Evolutionary conservation across 257 asterid species (phyloP), one percentile per base, ranked within the genome.

Genomic region (Solanum stenotomum): DNA sequence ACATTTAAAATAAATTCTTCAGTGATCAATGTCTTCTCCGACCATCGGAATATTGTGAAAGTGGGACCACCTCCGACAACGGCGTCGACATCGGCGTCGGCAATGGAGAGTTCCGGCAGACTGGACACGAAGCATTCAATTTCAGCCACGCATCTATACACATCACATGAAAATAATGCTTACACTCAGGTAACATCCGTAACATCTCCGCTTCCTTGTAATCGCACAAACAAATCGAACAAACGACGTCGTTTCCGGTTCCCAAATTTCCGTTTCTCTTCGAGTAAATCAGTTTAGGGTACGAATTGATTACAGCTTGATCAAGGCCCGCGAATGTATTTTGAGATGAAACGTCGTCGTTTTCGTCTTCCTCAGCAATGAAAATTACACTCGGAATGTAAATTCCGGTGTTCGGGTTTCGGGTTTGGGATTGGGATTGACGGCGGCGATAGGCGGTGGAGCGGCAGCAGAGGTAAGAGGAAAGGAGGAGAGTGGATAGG

Each of bases 91-190:
- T 86, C 76, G 99, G 98, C 89, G 98, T 96, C 10, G 98, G 98
- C 31, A 97, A 90, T 87, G 98, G 98, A 29, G 99, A 97, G 86
- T 88, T 95, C 87, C 99, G 95, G 79, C 98, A 96, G 3, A 93
- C 95, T 2, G 98, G 98, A 83, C 98, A 97, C 5, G 98, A 93
- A 2, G 96, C 95, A 84, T 94, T 95, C 52, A 96, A 90, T 93
- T 96, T 97, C 46, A 97, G 93, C 99, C 99, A 97, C 72, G 96
- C 95, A 83, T 97, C 98, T 4, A 97, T 89, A 8, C 99, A 97
- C 90, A 89, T 92, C 89, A 94, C 94, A 89, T 97, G 98, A 44
- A 97, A 97, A 75, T 90, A 92, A 92, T 97, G 98, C 87, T 85
- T 92, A 68, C 98, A 97, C 18, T 97, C 99, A 1, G 99, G 99